phyloP scores from a whole-genome alignment of 257 asterid genomes.

The Scutellaria minor region DNA sequence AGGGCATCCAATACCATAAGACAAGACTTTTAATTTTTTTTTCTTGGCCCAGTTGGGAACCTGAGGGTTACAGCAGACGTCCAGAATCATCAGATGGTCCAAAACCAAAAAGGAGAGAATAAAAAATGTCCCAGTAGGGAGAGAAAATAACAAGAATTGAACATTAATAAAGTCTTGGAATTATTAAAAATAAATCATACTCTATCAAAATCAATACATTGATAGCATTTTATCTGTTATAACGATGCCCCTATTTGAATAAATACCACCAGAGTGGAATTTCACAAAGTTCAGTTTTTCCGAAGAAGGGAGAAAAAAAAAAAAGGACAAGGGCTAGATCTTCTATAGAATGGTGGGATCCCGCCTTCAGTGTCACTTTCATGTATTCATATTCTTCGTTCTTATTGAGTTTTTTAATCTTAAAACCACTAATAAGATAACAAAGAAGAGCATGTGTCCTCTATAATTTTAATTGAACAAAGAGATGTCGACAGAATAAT shows the following conservation, averaged over 20 bases:
- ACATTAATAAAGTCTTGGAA: background rate
- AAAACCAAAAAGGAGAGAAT: background rate
- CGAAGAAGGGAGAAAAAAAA: background rate
- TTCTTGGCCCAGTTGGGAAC: background rate
- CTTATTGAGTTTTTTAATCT: background rate
- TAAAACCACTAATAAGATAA: background rate
- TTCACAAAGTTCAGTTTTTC: background rate
- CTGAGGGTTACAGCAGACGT: background rate
- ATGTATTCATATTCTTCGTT: background rate
- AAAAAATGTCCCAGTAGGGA: background rate
- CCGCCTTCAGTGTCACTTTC: background rate
- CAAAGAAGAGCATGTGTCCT: background rate
- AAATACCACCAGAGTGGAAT: background rate
- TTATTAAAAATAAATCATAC: background rate
- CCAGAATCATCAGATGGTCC: background rate
- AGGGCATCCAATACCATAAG: background rate
- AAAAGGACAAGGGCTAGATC: background rate
- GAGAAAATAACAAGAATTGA: background rate
- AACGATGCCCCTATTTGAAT: background rate
- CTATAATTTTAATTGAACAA: constrained; percentile 20
- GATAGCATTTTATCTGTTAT: background rate
- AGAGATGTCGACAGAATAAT: constrained; percentile 17
- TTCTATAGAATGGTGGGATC: background rate
- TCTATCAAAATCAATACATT: background rate
- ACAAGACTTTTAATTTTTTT: background rate